Evolutionary conservation across 2,329 filamentous ascomycete species (phyloP).

Genomic region (Lasiodiplodia gonubiensis): DNA sequence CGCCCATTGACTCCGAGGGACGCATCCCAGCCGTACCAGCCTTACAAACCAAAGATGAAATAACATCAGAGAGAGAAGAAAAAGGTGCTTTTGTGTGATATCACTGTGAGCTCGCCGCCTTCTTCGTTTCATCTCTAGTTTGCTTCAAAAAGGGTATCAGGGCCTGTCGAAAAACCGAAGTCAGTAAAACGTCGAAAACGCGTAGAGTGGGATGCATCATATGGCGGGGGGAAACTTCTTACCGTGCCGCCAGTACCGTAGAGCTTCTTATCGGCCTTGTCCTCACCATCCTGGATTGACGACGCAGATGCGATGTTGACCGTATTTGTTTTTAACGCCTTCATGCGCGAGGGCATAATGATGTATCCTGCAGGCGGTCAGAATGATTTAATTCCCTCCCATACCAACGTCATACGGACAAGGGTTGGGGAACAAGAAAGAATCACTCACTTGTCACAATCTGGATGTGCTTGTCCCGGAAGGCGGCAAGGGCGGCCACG

Average conservation of each 20-base stretch:
- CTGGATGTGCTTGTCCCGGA: conserved; percentile 59
- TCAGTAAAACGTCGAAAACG: conserved; percentile 51
- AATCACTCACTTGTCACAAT: conserved; percentile 50
- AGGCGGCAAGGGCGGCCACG: conserved; percentile 51
- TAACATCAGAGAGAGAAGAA: neutral
- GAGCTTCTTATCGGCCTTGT: conserved; percentile 35
- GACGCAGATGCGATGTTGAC: conserved; percentile 16
- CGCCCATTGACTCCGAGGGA: neutral
- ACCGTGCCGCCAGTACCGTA: conserved; percentile 50
- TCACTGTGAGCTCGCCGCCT: conserved; percentile 40
- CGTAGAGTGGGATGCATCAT: conserved; percentile 33
- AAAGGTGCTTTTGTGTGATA: neutral
- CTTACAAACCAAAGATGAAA: neutral
- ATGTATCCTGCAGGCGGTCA: conserved; percentile 52
- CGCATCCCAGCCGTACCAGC: neutral
- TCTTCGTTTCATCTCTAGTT: conserved; percentile 58
- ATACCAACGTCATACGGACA: neutral
- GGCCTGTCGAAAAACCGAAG: conserved; percentile 55
- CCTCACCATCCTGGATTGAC: conserved; percentile 32
- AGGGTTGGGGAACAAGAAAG: neutral
- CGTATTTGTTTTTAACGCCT: conserved; percentile 26
- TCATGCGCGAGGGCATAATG: conserved; percentile 49
- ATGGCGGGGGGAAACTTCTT: conserved; percentile 28
- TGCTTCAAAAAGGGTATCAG: conserved; percentile 60
- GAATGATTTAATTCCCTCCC: no score